phyloP scores from a whole-genome alignment of 148 eudicot genomes.

The Beta vulgaris region DNA sequence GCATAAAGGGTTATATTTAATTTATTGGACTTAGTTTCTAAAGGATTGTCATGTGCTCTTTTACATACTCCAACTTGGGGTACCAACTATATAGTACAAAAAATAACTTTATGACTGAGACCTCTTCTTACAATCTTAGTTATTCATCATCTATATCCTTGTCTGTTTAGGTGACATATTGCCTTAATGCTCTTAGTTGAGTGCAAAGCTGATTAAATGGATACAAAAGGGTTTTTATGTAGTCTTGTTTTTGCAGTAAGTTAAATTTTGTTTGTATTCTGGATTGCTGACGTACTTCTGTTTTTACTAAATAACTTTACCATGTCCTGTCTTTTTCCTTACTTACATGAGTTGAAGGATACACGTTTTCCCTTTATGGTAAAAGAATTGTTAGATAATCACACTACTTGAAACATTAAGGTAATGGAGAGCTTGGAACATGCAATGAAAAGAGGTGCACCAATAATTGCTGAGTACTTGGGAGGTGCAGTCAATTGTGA shows the following conservation, averaged over 20 bases:
- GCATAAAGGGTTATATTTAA: background rate
- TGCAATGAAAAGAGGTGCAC: constrained; percentile 93
- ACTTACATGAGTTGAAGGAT: background rate
- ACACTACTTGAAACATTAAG: constrained; percentile 28
- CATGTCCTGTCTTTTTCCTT: background rate
- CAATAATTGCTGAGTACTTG: constrained; percentile 85
- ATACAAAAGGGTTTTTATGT: background rate
- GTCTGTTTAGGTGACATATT: background rate
- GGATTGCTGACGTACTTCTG: background rate
- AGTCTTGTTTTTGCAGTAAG: no score
- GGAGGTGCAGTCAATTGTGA: constrained; percentile 97
- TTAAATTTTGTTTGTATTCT: no score
- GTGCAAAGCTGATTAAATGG: background rate
- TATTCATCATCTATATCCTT: background rate
- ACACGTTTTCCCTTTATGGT: background rate
- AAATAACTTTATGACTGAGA: background rate
- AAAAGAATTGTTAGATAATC: background rate
- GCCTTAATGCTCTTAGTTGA: background rate
- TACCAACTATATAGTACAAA: background rate
- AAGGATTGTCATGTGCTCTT: background rate
- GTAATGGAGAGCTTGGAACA: constrained; percentile 98
- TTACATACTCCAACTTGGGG: background rate
- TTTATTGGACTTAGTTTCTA: background rate
- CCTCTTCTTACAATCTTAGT: background rate
- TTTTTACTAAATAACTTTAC: background rate